Conservation (phyloP, 2,329 filamentous ascomycete species). For the Fusarium brachygibbosum region DNA sequence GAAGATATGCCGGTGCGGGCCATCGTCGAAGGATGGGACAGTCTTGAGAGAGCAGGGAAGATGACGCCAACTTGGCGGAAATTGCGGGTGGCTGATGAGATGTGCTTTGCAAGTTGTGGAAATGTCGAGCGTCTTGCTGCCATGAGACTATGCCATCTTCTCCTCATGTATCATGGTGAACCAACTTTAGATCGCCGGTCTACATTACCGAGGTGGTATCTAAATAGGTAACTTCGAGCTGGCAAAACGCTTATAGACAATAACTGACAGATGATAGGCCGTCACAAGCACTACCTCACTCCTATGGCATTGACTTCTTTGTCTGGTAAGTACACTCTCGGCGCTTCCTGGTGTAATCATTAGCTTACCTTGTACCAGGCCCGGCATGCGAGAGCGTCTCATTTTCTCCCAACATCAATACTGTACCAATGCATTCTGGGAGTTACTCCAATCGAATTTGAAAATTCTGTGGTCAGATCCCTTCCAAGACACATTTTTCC, state of each 20-base stretch:
- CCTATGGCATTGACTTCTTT: constrained; percentile 52
- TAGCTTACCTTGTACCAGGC: constrained; percentile 34
- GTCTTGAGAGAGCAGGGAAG: constrained; percentile 44
- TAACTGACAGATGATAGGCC: constrained; percentile 38
- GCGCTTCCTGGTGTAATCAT: accelerated
- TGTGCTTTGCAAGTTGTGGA: constrained; percentile 39
- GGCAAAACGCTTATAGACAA: accelerated
- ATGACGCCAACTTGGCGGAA: constrained; percentile 50
- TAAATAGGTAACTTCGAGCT: constrained; percentile 40
- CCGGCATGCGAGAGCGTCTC: constrained; percentile 50
- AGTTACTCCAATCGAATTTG: constrained; percentile 41
- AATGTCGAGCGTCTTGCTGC: constrained; percentile 46
- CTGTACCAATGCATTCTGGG: constrained; percentile 51
- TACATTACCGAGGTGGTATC: constrained; percentile 47
- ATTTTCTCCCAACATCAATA: constrained; percentile 51
- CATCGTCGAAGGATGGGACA: constrained; percentile 50
- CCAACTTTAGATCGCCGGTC: constrained; percentile 37
- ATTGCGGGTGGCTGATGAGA: constrained; percentile 45
- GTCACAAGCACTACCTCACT: constrained; percentile 48
- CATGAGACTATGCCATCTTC: constrained; percentile 45
- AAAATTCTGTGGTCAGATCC: constrained; percentile 47
- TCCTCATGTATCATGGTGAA: constrained; percentile 49
- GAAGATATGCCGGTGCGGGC: constrained; percentile 48
- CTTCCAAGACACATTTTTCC: constrained; percentile 48
- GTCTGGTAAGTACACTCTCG: constrained; percentile 44